Evolutionary conservation across 768 basidiomycete species (phyloP), one percentile per base, ranked within the genome.

Genomic region (Heimioporus sp.): DNA sequence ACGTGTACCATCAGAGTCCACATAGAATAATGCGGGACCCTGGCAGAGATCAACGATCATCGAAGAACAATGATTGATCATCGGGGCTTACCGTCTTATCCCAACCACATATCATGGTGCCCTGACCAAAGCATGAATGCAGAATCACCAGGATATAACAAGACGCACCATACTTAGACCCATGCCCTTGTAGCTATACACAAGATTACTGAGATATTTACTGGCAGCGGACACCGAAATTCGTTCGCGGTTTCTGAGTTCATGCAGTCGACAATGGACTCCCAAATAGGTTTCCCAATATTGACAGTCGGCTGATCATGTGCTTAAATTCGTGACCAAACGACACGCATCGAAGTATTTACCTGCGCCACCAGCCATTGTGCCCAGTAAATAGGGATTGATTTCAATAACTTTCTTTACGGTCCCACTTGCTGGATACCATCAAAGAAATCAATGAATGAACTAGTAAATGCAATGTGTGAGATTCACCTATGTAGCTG

Each of bases 321-420:
- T 37, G 48, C 19, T 49, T 54, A 30, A 55, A 43, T 61, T 37
- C 10, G 2, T 41, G 30, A 17, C 34, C 10, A 24, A 43, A 49
- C 49, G 11, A 55, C 35, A 49, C 2, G 10, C n/a, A 31, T 35
- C 32, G 16, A 30, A 38, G 48, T 20, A 77, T 80, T 58, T 65
- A 86, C 94, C 96, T 61, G 97, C 97, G 71, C 96, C 96, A 72
- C 97, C 97, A 56, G 97, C 97, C 96, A 99, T 98, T 2, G 97
- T 99, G 55, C 97, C 97, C n/a, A 99, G 81, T 45, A 99, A 74
- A 75, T 94, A 98, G 38, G 92, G 92, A 75, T 98, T 98, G 73
- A 99, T 99, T 76, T 99, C 97, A 62, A 99, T 98, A 57, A 99
- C 95, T 78, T 98, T 99, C 80, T 96, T 98, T 56, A 99, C 92